Percentiles rank a stretch among this genome's conserved stretches.
These are phyloP conservation scores for Talaromyces islandicus DNA, from an alignment of 2,329 filamentous ascomycete species.

Conservation along the genomic window DNA sequence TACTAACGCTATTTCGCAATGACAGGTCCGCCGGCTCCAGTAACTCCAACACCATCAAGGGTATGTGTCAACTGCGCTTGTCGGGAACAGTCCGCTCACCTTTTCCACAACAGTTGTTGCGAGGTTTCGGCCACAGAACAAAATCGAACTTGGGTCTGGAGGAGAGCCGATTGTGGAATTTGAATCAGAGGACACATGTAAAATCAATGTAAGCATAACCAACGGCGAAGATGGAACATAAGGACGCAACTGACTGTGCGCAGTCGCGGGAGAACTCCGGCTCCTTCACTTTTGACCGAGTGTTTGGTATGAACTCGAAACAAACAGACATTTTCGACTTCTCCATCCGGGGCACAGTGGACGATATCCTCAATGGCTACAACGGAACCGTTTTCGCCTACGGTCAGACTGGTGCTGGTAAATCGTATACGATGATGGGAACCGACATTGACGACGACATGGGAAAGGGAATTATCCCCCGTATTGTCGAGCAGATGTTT, in stretches of 20 bases:
- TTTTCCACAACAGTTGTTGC: slow-evolving; percentile 64
- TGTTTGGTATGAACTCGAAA: slow-evolving; percentile 88
- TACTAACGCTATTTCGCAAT: background rate
- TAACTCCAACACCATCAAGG: slow-evolving; percentile 47
- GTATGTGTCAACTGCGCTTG: slow-evolving; percentile 29
- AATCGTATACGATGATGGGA: slow-evolving; percentile 99
- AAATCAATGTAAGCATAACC: slow-evolving; percentile 59
- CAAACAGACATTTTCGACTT: slow-evolving; percentile 97
- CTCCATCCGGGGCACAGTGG: slow-evolving; percentile 90
- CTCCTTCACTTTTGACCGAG: slow-evolving; percentile 92
- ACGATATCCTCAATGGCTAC: slow-evolving; percentile 98
- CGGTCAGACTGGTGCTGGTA: slow-evolving; percentile 95
- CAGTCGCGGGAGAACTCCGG: slow-evolving; percentile 79
- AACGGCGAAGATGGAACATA: background rate
- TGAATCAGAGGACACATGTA: slow-evolving; percentile 81
- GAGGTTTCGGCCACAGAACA: slow-evolving; percentile 96
- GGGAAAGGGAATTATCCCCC: slow-evolving; percentile 88
- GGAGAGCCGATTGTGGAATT: slow-evolving; percentile 90
- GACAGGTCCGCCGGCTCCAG: slow-evolving; percentile 6
- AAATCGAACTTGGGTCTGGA: slow-evolving; percentile 80
- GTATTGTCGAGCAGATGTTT: slow-evolving; percentile 97
- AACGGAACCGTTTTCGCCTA: slow-evolving; percentile 99
- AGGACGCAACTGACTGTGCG: slow-evolving; percentile 14
- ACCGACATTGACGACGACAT: slow-evolving; percentile 86
- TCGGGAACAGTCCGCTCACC: slow-evolving; percentile 3